phyloP scores from a whole-genome alignment of 2,329 filamentous ascomycete species.

The Fusarium longipes region DNA sequence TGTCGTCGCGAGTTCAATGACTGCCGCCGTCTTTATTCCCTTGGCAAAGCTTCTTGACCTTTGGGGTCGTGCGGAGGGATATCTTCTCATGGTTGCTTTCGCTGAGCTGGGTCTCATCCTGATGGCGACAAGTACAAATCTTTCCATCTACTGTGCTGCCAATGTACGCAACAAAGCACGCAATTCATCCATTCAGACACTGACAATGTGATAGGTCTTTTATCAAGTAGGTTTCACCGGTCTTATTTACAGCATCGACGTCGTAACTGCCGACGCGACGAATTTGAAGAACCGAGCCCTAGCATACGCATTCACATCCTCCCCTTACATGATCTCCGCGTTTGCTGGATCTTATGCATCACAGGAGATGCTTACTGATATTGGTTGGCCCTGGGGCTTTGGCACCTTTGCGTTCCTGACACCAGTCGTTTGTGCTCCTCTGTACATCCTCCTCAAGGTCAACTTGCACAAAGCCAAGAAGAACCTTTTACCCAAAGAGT shows the following conservation, averaged over 20 bases:
- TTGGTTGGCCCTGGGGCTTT: slow-evolving; percentile 58
- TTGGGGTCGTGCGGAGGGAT: slow-evolving; percentile 21
- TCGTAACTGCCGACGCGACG: slow-evolving; percentile 19
- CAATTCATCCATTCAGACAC: fast-evolving
- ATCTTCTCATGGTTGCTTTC: slow-evolving; percentile 23
- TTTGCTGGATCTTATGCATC: slow-evolving; percentile 54
- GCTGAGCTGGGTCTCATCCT: slow-evolving; percentile 63
- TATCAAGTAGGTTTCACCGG: slow-evolving; percentile 20
- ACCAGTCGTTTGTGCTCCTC: slow-evolving; percentile 63
- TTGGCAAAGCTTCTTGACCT: slow-evolving; percentile 22
- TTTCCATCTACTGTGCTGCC: slow-evolving; percentile 61
- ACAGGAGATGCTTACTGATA: slow-evolving; percentile 43
- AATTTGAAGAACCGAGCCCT: slow-evolving; percentile 17
- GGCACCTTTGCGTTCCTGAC: slow-evolving; percentile 71
- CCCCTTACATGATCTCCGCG: slow-evolving; percentile 59
- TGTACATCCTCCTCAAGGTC: slow-evolving; percentile 64
- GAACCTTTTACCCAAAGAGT: slow-evolving; percentile 54
- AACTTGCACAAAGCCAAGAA: slow-evolving; percentile 66
- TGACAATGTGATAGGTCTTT: neutral
- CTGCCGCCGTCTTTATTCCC: slow-evolving; percentile 7
- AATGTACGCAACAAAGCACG: slow-evolving; percentile 47
- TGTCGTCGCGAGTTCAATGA: slow-evolving; percentile 18
- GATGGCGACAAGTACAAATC: slow-evolving; percentile 65
- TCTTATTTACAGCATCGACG: slow-evolving; percentile 16
- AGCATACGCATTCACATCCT: slow-evolving; percentile 54